A percentile compares a stretch with the other conserved stretches of the same genome.
Conservation (phyloP, 345 rosid genomes). For the Populus ilicifolia region DNA sequence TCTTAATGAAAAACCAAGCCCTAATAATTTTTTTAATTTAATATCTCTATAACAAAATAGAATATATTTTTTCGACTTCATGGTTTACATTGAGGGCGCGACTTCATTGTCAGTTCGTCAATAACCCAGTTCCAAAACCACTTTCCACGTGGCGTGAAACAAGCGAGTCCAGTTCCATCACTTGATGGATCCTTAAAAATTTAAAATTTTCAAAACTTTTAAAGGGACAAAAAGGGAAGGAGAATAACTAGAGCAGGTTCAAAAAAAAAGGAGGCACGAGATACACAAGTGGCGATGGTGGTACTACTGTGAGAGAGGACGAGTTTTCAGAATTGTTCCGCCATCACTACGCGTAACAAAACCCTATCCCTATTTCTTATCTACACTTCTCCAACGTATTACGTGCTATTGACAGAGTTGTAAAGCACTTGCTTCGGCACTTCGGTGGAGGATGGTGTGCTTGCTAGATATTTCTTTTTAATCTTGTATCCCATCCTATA, state of each 20-base stretch:
- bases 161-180: background rate
- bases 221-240: no score
- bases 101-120: no score
- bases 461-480: conserved; percentile 3
- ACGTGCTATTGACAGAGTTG: conserved; percentile 9
- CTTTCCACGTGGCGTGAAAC: background rate
- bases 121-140: background rate
- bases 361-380: background rate
- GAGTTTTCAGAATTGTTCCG: conserved; percentile 25
- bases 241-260: background rate
- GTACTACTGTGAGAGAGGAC: background rate
- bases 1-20: no score
- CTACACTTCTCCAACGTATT: background rate
- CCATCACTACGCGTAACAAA: conserved; percentile 15
- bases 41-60: no score
- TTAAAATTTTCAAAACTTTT: no score
- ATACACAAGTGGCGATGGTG: background rate
- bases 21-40: no score
- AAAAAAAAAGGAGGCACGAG: background rate
- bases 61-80: no score
- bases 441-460: conserved; percentile 10
- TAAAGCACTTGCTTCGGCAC: conserved; percentile 14
- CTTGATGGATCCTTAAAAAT: background rate
- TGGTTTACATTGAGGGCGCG: no score
- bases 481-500: background rate